Percentiles rank a stretch among this genome's conserved stretches.
Conservation (phyloP, 2,329 filamentous ascomycete species). For the Epichloe sylvatica region DNA sequence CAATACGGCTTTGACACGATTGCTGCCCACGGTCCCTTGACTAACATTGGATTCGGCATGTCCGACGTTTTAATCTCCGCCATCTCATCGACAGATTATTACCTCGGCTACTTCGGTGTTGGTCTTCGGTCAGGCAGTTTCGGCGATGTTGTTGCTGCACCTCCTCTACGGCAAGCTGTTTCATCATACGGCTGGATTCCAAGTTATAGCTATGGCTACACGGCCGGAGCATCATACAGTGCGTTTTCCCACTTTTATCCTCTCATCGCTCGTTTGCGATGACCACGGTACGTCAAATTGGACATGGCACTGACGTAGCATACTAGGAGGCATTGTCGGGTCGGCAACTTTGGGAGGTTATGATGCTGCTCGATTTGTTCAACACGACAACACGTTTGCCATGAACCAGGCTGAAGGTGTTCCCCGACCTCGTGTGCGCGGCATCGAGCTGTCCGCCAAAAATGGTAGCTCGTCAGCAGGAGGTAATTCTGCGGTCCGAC, state of each 20-base stretch:
- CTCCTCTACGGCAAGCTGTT: constrained; percentile 43
- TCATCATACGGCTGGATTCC: constrained; percentile 47
- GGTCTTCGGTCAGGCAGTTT: constrained; percentile 43
- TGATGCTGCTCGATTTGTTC: constrained; percentile 46
- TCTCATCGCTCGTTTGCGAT: not conserved
- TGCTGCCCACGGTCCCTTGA: constrained; percentile 25
- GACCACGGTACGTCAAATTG: not conserved
- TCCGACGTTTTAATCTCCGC: constrained; percentile 33
- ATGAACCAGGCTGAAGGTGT: constrained; percentile 40
- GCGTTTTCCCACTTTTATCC: constrained; percentile 14
- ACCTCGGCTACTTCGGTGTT: constrained; percentile 41
- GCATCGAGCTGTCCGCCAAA: constrained; percentile 30
- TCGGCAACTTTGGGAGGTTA: constrained; percentile 59
- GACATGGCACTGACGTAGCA: not conserved
- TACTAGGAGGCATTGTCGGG: constrained; percentile 26
- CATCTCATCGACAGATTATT: constrained; percentile 42
- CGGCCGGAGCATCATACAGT: constrained; percentile 62
- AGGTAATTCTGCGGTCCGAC: constrained; percentile 26
- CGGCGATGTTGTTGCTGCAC: constrained; percentile 31
- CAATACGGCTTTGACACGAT: constrained; percentile 46
- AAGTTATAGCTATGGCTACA: constrained; percentile 63
- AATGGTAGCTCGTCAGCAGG: constrained; percentile 16
- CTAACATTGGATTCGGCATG: constrained; percentile 26
- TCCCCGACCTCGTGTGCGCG: constrained; percentile 46
- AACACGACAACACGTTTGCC: constrained; percentile 46